These are phyloP conservation scores for Lizanozyma gosingica DNA, from an alignment of 1,139 yeast genomes.

Conservation along the genomic window DNA sequence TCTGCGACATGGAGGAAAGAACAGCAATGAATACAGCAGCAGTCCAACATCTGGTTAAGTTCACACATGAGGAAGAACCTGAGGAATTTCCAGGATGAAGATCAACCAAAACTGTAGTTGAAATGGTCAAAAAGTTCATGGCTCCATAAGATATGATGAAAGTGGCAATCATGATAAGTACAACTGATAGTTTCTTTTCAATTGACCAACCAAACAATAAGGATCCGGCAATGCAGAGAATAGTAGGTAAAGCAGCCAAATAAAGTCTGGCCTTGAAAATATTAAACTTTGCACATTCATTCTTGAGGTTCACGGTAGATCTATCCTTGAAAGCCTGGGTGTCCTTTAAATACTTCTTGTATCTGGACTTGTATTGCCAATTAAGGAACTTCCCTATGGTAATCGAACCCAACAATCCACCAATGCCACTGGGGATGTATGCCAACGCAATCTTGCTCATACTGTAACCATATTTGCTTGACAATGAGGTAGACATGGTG, in stretches of 20 bases:
- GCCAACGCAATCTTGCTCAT: slow-evolving; percentile 55
- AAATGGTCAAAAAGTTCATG: slow-evolving; percentile 40
- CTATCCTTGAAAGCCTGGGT: slow-evolving; percentile 11
- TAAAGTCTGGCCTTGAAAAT: slow-evolving; percentile 20
- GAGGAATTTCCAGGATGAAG: slow-evolving; percentile 52
- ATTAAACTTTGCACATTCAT: slow-evolving; percentile 24
- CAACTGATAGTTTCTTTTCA: slow-evolving; percentile 35
- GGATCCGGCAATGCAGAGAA: slow-evolving; percentile 27
- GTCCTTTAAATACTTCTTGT: slow-evolving; percentile 11
- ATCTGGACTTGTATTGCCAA: slow-evolving; percentile 26
- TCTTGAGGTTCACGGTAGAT: slow-evolving; percentile 33
- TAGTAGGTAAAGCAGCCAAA: slow-evolving; percentile 17
- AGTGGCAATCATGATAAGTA: slow-evolving; percentile 48
- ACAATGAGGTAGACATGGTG: slow-evolving; percentile 47
- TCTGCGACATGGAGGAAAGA: slow-evolving; percentile 43
- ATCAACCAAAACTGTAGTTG: slow-evolving; percentile 52
- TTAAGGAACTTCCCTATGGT: slow-evolving; percentile 40
- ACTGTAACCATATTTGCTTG: slow-evolving; percentile 37
- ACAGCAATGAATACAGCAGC: slow-evolving; percentile 60
- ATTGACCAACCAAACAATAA: slow-evolving; percentile 68
- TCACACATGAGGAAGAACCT: slow-evolving; percentile 52
- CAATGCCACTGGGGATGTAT: slow-evolving; percentile 52
- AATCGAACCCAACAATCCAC: slow-evolving; percentile 46
- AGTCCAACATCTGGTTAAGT: slow-evolving; percentile 49
- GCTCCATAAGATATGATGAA: slow-evolving; percentile 46